A percentile compares a stretch with the other conserved stretches of the same genome.
Evolutionary conservation across 1,284 basidiomycete species (phyloP).

Genomic region (Trichosporon sp.): DNA sequence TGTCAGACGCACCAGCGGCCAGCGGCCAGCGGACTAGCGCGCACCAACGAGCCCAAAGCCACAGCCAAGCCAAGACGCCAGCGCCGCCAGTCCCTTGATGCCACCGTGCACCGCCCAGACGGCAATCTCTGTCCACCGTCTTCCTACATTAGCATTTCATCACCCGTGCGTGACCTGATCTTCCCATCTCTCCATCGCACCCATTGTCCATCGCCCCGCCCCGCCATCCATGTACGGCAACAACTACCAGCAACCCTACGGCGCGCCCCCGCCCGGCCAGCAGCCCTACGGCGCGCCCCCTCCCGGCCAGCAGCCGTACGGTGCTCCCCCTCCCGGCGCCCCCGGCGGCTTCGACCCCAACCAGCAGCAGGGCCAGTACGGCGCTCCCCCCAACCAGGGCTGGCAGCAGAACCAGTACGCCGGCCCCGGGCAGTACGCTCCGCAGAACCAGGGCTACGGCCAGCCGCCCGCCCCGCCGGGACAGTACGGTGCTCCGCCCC

Average conservation of each 20-base stretch:
- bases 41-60: background rate
- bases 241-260: conserved; percentile 8
- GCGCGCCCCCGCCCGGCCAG: background rate
- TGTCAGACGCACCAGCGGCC: no score
- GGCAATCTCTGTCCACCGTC: background rate
- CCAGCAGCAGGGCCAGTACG: conserved; percentile 13
- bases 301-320: conserved; percentile 19
- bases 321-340: conserved; percentile 9
- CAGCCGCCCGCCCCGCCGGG: conserved; percentile 1
- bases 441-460: conserved; percentile 13
- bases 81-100: background rate
- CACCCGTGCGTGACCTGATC: conserved; percentile 1
- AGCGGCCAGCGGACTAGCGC: background rate
- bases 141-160: background rate
- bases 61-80: background rate
- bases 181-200: background rate
- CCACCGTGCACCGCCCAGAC: background rate
- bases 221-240: conserved; percentile 15
- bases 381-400: conserved; percentile 9
- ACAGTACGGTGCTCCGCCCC: conserved; percentile 19
- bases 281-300: conserved; percentile 6
- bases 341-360: conserved; percentile 2
- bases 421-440: conserved; percentile 9
- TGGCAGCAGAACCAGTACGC: conserved; percentile 11
- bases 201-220: background rate